phyloP scores from a whole-genome alignment of 768 basidiomycete genomes.

The Macrolepiota fuliginosa region DNA sequence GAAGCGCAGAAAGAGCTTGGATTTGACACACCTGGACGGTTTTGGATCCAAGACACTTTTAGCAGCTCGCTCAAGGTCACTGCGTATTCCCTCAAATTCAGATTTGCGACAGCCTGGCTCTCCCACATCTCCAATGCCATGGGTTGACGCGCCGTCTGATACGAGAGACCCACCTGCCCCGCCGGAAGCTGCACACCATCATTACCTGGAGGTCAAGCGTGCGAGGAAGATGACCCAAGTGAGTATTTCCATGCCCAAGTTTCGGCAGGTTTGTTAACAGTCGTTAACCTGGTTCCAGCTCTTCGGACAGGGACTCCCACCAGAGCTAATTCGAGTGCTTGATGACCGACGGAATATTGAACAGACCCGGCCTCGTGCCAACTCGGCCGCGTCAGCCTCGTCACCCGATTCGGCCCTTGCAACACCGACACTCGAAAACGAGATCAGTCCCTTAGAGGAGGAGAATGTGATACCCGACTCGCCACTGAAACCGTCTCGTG shows the following conservation, averaged over 20 bases:
- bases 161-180: constrained; percentile 7
- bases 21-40: constrained; percentile 7
- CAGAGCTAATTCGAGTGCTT: constrained; percentile 31
- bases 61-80: constrained; percentile 1
- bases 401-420: background rate
- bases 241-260: background rate
- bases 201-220: constrained; percentile 39
- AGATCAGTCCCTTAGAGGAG: background rate
- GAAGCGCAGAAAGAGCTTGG: constrained; percentile 15
- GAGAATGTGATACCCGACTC: background rate
- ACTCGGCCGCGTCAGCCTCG: constrained; percentile 1
- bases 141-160: background rate
- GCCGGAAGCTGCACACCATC: constrained; percentile 22
- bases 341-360: constrained; percentile 3
- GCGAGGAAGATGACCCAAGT: constrained; percentile 54
- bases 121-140: background rate
- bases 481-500: background rate
- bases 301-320: constrained; percentile 49
- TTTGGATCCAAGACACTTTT: background rate
- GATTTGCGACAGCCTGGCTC: background rate
- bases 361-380: background rate
- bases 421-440: background rate
- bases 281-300: constrained; percentile 29
- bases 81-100: background rate
- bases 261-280: background rate